Evolutionary conservation across 106 monocot genomes (phyloP), one percentile per base, ranked within the genome.

Genomic region (Platanthera guangdongensis): DNA sequence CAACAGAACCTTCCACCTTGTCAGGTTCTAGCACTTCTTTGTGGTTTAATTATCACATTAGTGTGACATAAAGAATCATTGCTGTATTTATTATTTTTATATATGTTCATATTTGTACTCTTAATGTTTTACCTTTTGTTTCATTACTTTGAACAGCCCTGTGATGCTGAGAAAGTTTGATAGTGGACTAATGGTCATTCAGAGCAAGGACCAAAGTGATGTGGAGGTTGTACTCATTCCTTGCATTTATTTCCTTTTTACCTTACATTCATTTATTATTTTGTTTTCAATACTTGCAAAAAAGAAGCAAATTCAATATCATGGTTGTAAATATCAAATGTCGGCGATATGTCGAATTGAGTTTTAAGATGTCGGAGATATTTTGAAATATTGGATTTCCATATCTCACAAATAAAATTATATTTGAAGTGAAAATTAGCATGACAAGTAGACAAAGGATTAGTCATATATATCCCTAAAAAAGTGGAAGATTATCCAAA

Each of bases 171-270:
- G 94, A 60, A 90, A 88, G 80, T 99, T 99, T 69, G 97, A 99
- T 50, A 99, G 97, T 84, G 97, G 91, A 72, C 94, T 99, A 21
- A 99, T 89, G 91, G 97, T 90, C 60, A 90, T 99, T 68, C 97
- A 99, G 84, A 94, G 79, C 48, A 99, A 94, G 82, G 54, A 80
- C 75, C 97, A 94, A 55, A 88, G 94, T 75, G 97, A 99, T 77
- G 85, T 90, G 47, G 94, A 94, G 93, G 96, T 96, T 76, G 52
- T 54, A 30, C 54, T 65, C 65, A 30, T 13, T 30, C 5, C 32
- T 65, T 65, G 13, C 32, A 65, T 65, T 65, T 65, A 30, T 65
- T 13, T 65, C 32, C 65, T 65, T 12, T 28, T 64, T 64, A 6
- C 25, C 32, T 65, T 13, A 65, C 32, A 1, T 25, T 10, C 28